phyloP scores from a whole-genome alignment of 805 yeast species.

The Kazachstania viticola region DNA sequence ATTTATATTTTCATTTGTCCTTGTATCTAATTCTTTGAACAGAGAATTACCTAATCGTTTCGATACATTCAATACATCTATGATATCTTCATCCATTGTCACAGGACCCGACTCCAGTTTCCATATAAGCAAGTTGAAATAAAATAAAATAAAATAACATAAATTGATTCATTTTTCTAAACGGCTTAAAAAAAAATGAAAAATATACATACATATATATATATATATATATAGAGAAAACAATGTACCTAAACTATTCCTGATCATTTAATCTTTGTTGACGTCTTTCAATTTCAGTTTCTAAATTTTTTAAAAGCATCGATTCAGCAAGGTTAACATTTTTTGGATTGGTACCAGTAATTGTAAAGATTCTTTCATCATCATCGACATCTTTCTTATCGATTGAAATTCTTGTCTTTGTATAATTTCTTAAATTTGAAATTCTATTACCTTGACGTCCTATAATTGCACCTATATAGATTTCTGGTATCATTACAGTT shows the following conservation, averaged over 20 bases:
- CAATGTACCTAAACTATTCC: no score
- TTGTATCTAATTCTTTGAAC: conserved; percentile 24
- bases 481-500: conserved; percentile 46
- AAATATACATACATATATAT: no score
- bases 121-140: no score
- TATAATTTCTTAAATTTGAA: conserved; percentile 67
- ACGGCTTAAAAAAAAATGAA: no score
- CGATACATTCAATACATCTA: conserved; percentile 21
- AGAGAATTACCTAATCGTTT: conserved; percentile 26
- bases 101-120: not conserved
- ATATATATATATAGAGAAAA: no score
- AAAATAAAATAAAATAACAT: no score
- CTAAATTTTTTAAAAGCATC: conserved; percentile 45
- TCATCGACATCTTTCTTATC: conserved; percentile 30
- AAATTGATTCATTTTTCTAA: no score
- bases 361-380: conserved; percentile 44
- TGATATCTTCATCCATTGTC: conserved; percentile 4
- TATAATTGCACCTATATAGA: conserved; percentile 79
- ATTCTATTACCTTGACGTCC: conserved; percentile 81
- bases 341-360: conserved; percentile 40
- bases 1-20: conserved; percentile 20
- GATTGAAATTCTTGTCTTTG: conserved; percentile 72
- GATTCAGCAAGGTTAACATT: conserved; percentile 47
- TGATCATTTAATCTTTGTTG: conserved; percentile 14
- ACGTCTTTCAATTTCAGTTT: conserved; percentile 45